Percentiles rank a stretch among this genome's conserved stretches.
These are phyloP conservation scores for Debaryomycetaceae sp. DNA, from an alignment of 1,139 yeast species.

Conservation along the genomic window DNA sequence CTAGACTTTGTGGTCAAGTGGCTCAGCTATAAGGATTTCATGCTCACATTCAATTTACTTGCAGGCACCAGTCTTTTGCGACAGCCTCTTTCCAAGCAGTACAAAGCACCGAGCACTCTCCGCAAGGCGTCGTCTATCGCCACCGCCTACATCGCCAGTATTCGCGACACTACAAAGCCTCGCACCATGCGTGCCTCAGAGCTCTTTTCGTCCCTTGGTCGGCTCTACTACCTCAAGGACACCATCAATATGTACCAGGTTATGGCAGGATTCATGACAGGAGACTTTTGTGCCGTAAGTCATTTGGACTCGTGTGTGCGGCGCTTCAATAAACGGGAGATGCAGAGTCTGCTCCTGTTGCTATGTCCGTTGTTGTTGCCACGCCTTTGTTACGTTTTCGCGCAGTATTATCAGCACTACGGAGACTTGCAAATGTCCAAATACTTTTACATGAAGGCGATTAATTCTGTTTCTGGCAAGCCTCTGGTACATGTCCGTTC, in stretches of 20 bases:
- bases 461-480: constrained; percentile 6
- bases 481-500: background rate
- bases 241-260: constrained; percentile 21
- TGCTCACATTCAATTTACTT: constrained; percentile 26
- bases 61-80: constrained; percentile 26
- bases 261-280: constrained; percentile 20
- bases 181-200: constrained; percentile 9
- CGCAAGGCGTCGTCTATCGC: background rate
- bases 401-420: constrained; percentile 22
- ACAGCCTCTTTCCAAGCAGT: constrained; percentile 21
- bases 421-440: constrained; percentile 27
- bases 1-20: constrained; percentile 15
- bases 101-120: constrained; percentile 23
- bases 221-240: constrained; percentile 15
- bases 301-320: constrained; percentile 21
- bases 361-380: constrained; percentile 24
- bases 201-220: constrained; percentile 11
- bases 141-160: background rate
- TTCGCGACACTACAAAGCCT: background rate
- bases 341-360: constrained; percentile 21
- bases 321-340: constrained; percentile 18
- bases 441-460: constrained; percentile 23
- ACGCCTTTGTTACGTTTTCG: constrained; percentile 25
- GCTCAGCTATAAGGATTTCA: constrained; percentile 33
- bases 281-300: constrained; percentile 15